Conservation (phyloP, 2,329 filamentous ascomycete species). For the Penicillium aurantiogriseum region DNA sequence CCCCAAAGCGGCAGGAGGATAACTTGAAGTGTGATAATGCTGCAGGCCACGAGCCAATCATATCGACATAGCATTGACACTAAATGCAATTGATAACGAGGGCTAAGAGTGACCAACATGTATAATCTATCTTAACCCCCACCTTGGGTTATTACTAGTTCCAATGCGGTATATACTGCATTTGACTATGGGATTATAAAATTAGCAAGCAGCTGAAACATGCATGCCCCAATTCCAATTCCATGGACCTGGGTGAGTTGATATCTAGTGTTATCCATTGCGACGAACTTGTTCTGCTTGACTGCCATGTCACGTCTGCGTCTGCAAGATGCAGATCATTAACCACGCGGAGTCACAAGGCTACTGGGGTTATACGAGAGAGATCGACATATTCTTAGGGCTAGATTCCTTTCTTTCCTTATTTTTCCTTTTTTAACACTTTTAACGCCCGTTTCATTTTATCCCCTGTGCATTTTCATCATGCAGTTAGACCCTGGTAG, state of each 20-base stretch:
- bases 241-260: neutral
- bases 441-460: neutral
- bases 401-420: neutral
- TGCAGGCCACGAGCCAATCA: neutral
- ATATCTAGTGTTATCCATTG: neutral
- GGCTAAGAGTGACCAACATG: neutral
- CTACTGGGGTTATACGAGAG: neutral
- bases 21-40: neutral
- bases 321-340: neutral
- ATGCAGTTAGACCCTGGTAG: neutral
- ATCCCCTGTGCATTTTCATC: neutral
- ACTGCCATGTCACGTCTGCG: neutral
- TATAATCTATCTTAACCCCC: neutral
- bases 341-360: neutral
- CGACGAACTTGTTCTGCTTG: neutral
- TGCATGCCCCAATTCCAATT: neutral
- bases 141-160: neutral
- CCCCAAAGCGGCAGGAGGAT: neutral
- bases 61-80: too few relatives aligned
- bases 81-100: neutral
- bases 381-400: neutral
- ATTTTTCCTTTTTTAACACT: neutral
- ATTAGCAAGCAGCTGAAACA: neutral
- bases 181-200: neutral
- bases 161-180: neutral